Evolutionary conservation across 805 yeast species (phyloP).

Genomic region (Dipodascus geniculatus): DNA sequence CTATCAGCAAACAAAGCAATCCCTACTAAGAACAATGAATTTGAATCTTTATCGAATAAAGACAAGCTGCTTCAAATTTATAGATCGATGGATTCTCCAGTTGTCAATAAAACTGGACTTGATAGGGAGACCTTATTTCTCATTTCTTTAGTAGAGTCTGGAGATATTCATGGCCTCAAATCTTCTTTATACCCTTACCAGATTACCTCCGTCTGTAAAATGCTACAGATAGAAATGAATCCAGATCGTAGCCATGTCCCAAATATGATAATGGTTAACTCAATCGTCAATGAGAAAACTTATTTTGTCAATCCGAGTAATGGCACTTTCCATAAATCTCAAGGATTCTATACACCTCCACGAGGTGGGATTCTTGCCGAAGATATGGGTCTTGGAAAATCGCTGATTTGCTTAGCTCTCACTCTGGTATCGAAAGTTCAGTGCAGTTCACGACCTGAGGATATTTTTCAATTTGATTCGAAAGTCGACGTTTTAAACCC

Average conservation of each 20-base stretch:
- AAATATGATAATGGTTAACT: background rate
- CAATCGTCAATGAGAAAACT: background rate
- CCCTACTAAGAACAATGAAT: background rate
- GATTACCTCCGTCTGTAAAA: background rate
- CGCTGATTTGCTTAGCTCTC: constrained; percentile 46
- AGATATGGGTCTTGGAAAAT: constrained; percentile 60
- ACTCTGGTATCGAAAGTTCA: constrained; percentile 46
- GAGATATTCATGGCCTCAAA: background rate
- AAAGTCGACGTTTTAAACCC: constrained; percentile 23
- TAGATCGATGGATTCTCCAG: background rate
- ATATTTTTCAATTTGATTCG: background rate
- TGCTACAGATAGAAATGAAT: background rate
- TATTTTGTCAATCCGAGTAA: background rate
- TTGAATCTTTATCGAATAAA: background rate
- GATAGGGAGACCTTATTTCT: background rate
- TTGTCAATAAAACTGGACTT: background rate
- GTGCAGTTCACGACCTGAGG: constrained; percentile 2
- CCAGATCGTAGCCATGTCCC: background rate
- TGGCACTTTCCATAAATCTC: constrained; percentile 2
- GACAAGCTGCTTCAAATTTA: background rate
- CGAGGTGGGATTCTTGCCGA: constrained; percentile 55
- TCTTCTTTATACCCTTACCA: background rate
- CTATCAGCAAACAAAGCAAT: background rate
- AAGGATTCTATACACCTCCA: constrained; percentile 3
- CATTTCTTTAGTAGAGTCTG: background rate